Evolutionary conservation across 345 rosid species (phyloP).

Genomic region (Citrus hindsii): DNA sequence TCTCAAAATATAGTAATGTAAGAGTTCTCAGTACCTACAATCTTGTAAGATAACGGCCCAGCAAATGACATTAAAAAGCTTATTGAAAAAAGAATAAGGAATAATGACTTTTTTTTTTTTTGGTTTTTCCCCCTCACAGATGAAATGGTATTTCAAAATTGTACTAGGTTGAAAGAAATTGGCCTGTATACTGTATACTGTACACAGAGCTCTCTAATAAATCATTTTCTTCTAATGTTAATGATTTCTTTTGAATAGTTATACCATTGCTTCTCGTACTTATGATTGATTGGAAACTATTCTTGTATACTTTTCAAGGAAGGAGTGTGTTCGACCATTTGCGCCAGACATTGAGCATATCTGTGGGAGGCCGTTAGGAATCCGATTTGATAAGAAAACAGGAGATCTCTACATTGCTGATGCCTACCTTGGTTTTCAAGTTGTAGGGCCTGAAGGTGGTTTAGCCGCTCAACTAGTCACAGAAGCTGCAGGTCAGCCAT

Average conservation of each 20-base stretch:
- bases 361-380: slow-evolving; percentile 79
- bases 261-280: neutral
- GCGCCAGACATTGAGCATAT: slow-evolving; percentile 64
- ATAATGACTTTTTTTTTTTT: neutral
- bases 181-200: neutral
- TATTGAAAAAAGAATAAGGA: neutral
- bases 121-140: too few relatives aligned
- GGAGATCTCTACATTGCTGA: slow-evolving; percentile 81
- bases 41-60: neutral
- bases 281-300: slow-evolving; percentile 9
- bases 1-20: neutral
- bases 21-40: neutral
- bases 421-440: slow-evolving; percentile 64
- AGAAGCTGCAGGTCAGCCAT: slow-evolving; percentile 54
- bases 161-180: neutral
- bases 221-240: neutral
- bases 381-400: slow-evolving; percentile 53
- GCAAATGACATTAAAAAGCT: neutral
- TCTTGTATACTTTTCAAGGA: slow-evolving; percentile 27
- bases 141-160: neutral
- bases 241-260: too few relatives aligned
- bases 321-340: slow-evolving; percentile 56
- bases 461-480: slow-evolving; percentile 46
- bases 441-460: slow-evolving; percentile 69
- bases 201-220: neutral